Evolutionary conservation across 208 protist genomes (phyloP).

Genomic region (Angomonas deanei): DNA sequence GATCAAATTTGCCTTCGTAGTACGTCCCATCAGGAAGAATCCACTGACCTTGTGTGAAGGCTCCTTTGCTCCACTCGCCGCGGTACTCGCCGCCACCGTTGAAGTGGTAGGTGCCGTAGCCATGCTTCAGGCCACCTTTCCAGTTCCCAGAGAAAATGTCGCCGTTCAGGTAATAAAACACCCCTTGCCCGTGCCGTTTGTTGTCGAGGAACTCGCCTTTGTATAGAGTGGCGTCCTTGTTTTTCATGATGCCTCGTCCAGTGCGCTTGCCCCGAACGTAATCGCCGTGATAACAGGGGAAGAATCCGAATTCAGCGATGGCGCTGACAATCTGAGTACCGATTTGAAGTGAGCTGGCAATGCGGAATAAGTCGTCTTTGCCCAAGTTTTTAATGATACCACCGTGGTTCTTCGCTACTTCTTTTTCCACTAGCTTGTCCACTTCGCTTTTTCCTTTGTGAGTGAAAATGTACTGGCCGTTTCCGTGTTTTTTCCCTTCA

Average conservation of each 20-base stretch:
- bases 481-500: constrained; percentile 85
- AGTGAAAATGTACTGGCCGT: constrained; percentile 68
- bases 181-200: constrained; percentile 84
- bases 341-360: constrained; percentile 54
- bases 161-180: constrained; percentile 90
- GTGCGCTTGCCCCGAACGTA: constrained; percentile 77
- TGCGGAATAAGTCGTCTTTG: constrained; percentile 11
- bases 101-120: constrained; percentile 89
- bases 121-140: constrained; percentile 72
- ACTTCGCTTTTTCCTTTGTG: constrained; percentile 75
- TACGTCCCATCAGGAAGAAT: constrained; percentile 80
- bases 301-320: constrained; percentile 62
- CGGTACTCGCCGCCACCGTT: constrained; percentile 77
- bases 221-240: constrained; percentile 87
- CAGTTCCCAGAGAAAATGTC: constrained; percentile 88
- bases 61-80: constrained; percentile 65
- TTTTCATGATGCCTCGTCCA: constrained; percentile 85
- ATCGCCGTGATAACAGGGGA: constrained; percentile 83
- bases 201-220: constrained; percentile 89
- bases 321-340: constrained; percentile 54
- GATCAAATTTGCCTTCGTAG: constrained; percentile 88
- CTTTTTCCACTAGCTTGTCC: constrained; percentile 68
- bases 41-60: constrained; percentile 86
- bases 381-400: constrained; percentile 23
- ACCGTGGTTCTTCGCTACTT: constrained; percentile 38